phyloP scores from a whole-genome alignment of 2,329 filamentous ascomycete species.

The Fusarium paranaense region DNA sequence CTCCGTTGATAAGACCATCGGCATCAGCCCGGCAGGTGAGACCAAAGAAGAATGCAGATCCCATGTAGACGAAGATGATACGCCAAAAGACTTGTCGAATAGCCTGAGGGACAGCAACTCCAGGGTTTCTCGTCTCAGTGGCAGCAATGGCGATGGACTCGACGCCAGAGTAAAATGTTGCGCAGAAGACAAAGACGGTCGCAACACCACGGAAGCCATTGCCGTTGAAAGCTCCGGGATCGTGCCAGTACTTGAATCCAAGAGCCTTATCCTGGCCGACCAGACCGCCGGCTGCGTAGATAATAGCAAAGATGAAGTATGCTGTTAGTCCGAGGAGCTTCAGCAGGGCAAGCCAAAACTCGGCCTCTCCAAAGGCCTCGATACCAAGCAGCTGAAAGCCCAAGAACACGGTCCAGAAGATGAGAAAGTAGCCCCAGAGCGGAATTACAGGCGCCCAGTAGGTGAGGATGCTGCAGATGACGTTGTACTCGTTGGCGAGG shows the following conservation, averaged over 20 bases:
- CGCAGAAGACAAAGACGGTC: constrained; percentile 76
- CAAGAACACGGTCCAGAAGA: constrained; percentile 80
- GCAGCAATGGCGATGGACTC: constrained; percentile 72
- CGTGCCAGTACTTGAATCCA: constrained; percentile 78
- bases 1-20: constrained; percentile 69
- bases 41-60: constrained; percentile 79
- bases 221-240: constrained; percentile 75
- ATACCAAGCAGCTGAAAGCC: constrained; percentile 78
- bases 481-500: constrained; percentile 78
- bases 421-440: constrained; percentile 75
- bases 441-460: constrained; percentile 74
- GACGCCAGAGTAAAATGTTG: constrained; percentile 77
- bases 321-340: constrained; percentile 78
- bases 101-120: constrained; percentile 66
- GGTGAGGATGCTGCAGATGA: constrained; percentile 72
- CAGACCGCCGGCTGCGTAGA: constrained; percentile 77
- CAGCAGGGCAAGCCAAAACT: constrained; percentile 82
- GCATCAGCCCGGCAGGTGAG: constrained; percentile 79
- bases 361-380: constrained; percentile 80
- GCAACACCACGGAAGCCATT: constrained; percentile 75
- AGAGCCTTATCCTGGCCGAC: constrained; percentile 67
- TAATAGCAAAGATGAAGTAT: constrained; percentile 79
- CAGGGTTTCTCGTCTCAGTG: constrained; percentile 69
- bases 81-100: constrained; percentile 72
- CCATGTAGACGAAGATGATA: constrained; percentile 74